Evolutionary conservation across 2,329 filamentous ascomycete genomes (phyloP).

Genomic region (Cytospora chrysosperma): DNA sequence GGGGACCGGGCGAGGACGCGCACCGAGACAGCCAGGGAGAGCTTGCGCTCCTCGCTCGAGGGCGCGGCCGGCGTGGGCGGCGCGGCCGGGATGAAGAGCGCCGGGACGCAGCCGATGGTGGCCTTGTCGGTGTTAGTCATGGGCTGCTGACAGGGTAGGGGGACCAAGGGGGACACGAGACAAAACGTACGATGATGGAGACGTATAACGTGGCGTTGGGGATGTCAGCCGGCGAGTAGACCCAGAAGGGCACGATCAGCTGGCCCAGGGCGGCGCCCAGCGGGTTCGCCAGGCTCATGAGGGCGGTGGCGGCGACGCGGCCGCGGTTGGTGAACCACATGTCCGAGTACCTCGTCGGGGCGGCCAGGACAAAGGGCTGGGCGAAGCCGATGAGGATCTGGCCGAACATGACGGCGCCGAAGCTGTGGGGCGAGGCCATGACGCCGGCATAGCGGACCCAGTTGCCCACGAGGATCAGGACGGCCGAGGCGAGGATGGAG

Average conservation of each 20-base stretch:
- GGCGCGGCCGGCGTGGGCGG: conserved; percentile 78
- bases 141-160: no score
- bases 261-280: conserved; percentile 87
- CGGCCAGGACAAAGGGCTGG: conserved; percentile 88
- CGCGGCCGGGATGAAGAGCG: conserved; percentile 73
- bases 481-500: conserved; percentile 71
- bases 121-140: conserved; percentile 43
- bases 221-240: conserved; percentile 60
- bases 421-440: conserved; percentile 56
- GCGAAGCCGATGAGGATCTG: conserved; percentile 87
- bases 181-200: conserved; percentile 68
- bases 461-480: conserved; percentile 77
- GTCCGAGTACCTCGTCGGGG: conserved; percentile 88
- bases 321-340: conserved; percentile 89
- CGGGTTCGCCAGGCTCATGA: conserved; percentile 84
- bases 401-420: conserved; percentile 80
- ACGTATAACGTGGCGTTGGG: conserved; percentile 84
- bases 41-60: conserved; percentile 60
- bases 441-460: conserved; percentile 86
- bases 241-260: conserved; percentile 79
- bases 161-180: background rate
- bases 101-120: conserved; percentile 66
- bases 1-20: conserved; percentile 56
- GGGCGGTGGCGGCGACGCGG: conserved; percentile 81
- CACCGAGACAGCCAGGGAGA: conserved; percentile 50